phyloP scores from a whole-genome alignment of 805 yeast species.

The Yarrowia phangngaensis region DNA sequence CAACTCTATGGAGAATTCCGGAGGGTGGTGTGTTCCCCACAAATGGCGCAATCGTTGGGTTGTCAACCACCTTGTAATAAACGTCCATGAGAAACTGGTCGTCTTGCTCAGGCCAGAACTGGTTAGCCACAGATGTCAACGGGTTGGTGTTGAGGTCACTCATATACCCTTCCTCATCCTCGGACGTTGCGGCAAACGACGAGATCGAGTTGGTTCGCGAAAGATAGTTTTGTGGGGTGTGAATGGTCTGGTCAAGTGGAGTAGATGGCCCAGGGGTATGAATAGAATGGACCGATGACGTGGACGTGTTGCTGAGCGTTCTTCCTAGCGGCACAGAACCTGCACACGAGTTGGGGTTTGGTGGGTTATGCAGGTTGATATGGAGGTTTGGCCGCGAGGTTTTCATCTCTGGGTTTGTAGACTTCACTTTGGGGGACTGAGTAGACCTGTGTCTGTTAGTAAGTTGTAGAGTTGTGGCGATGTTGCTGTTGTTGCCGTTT shows the following conservation, averaged over 20 bases:
- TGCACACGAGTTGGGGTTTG: conserved; percentile 8
- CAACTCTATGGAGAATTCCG: conserved; percentile 58
- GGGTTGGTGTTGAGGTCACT: conserved; percentile 21
- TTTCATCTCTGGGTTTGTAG: background rate
- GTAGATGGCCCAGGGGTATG: conserved; percentile 9
- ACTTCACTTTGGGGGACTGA: no score
- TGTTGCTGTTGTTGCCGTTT: no score
- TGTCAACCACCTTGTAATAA: conserved; percentile 49
- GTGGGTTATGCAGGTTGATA: conserved; percentile 18
- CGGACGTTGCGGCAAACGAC: conserved; percentile 3
- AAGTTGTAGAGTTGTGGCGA: no score
- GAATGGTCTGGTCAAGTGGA: conserved; percentile 25
- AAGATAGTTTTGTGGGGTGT: conserved; percentile 21
- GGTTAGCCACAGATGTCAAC: conserved; percentile 12
- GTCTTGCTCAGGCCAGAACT: conserved; percentile 37
- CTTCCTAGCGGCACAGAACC: conserved; percentile 23
- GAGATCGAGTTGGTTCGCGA: conserved; percentile 15
- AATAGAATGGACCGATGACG: conserved; percentile 1
- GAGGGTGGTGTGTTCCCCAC: conserved; percentile 62
- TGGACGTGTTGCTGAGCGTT: conserved; percentile 10
- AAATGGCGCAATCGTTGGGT: conserved; percentile 66
- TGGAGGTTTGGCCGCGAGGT: conserved; percentile 22
- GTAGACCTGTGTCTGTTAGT: no score
- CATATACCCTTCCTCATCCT: conserved; percentile 21
- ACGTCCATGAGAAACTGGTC: conserved; percentile 47